Base-by-base conservation (phyloP, 140 eudicot genomes). In the Bidens hawaiensis region DNA sequence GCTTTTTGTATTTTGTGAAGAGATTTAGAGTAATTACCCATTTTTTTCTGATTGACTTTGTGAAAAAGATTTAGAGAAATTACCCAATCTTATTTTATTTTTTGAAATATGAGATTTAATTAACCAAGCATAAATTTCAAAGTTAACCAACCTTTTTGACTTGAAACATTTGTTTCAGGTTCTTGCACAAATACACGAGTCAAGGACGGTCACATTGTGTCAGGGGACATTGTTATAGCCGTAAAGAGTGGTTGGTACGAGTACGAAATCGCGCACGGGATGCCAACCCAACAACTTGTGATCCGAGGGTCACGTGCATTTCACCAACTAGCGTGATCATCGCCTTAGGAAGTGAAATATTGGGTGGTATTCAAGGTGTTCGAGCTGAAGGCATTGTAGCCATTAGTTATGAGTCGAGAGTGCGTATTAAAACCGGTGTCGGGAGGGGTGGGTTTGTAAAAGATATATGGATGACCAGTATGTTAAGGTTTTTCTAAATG, bases 191-290 rank as follows among this genome's bases (percentile, higher is more conserved):
- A 93, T 69, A 85, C 89, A 5, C 74, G 95, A 33, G 88, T 93
- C 6, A 95, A 93, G 76, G 99, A 93, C 73, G 80, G 94, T 75
- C 85, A 85, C 90, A 93, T 93, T 11, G 99, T 93, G 42, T 93
- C 99, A 0, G 99, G 99, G 24, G 99, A 93, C 24, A 96, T 88
- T 34, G 88, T 96, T 36, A 55, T 93, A 2, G 99, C 96, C 8
- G 96, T 93, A 6, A 93, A 93, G 75, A 93, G 99, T 36, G 99
- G 99, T n/a, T 93, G 99, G 99, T 96, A 93, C n/a, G 85, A 88
- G 83, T 93, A 88, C 10, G 99, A 96, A 16, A 88, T 93, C 2
- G 80, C 94, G 1, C 82, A 65, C 27, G 96, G 73, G 42, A 93
- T 88, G 99, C 99, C 99, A 13, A 93, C 99, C 24, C 74, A 79